Base-by-base conservation (phyloP, 2,329 filamentous ascomycete species). In the Aspergillus fructus region DNA sequence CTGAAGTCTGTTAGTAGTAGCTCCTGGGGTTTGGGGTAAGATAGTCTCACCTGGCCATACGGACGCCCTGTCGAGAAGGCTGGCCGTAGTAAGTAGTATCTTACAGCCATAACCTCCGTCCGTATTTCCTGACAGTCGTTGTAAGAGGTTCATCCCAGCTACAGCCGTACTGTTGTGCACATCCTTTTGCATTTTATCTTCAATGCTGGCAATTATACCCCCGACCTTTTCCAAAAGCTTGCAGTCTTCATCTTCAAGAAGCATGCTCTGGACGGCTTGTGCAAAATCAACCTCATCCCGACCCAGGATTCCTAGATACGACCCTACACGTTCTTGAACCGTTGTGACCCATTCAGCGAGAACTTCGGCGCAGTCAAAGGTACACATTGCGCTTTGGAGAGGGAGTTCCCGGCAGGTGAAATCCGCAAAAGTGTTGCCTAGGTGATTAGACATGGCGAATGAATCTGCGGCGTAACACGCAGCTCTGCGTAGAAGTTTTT, bases 401-500 rank as follows among this genome's bases (percentile, higher is more conserved):
- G 94, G 92, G 12, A 97, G 81, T 69, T 97, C 92, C 45, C 91
- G 84, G 53, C 89, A 92, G 1, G 87, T 89, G 60, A 90, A 88
- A 62, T 96, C 92, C 7, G 90, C 88, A 75, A 93, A 94, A 0
- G 90, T 91, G 27, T 93, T 85, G 1, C 91, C 91, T 12, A 94
- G 83, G 69, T 89, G 93, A 71, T 96, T 90, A 2, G 91, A 89
- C 85, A 94, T 94, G 27, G 87, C 86, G 8, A 99, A 83, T 0
- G 93, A 96, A 72, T 97, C 92, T 1, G 91, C 92, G 1, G 94
- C 94, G 69, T 96, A 96, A 70, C 92, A 96, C 0, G 93, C 94
- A n/a, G 94, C 94, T 72, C 93, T 96, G 43, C 93, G 88, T 19
- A 97, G 81, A 68, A 96, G 91, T 63, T 88, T 89, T 75, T 99